A percentile compares a stretch with the other conserved stretches of the same genome.
These are phyloP conservation scores for Globisporangium takayamanum DNA, from an alignment of 352 stramenopile genomes.

Conservation along the genomic window DNA sequence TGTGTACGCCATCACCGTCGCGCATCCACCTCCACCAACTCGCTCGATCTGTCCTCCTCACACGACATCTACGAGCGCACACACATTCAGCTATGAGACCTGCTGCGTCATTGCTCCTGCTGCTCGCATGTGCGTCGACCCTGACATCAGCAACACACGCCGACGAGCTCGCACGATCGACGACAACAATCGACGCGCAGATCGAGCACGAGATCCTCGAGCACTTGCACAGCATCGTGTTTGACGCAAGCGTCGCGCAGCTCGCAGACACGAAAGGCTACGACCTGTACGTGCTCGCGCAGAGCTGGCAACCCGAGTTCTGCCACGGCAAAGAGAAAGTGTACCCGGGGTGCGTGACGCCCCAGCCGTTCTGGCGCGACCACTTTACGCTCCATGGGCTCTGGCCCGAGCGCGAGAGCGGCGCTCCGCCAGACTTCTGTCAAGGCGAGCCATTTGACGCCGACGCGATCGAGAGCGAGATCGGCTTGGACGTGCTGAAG, in stretches of 20 bases:
- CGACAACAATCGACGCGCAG: background rate
- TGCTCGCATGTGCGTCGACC: too few species aligned
- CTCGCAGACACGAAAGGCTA: slow-evolving; percentile 22
- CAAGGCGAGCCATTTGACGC: slow-evolving; percentile 66
- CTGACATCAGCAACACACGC: background rate
- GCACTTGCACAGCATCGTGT: slow-evolving; percentile 20
- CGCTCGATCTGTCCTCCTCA: too few species aligned
- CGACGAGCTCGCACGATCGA: background rate
- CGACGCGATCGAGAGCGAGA: slow-evolving; percentile 38
- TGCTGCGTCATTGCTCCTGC: too few species aligned
- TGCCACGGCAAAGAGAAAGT: slow-evolving; percentile 48
- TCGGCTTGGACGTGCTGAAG: slow-evolving; percentile 68
- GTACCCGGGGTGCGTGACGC: slow-evolving; percentile 64
- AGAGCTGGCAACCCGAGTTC: slow-evolving; percentile 88
- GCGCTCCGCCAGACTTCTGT: slow-evolving; percentile 74
- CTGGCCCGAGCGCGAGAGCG: slow-evolving; percentile 73
- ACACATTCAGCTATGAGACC: too few species aligned
- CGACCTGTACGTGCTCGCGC: slow-evolving; percentile 88
- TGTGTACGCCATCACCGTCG: too few species aligned
- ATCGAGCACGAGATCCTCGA: slow-evolving; percentile 8
- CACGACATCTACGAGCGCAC: too few species aligned
- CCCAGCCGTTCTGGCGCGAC: slow-evolving; percentile 66
- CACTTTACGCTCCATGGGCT: slow-evolving; percentile 89
- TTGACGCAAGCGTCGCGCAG: slow-evolving; percentile 19
- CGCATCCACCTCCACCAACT: too few species aligned